Evolutionary conservation across 805 yeast species (phyloP), one percentile per base, ranked within the genome.

Genomic region (Clavispora carvajalis): DNA sequence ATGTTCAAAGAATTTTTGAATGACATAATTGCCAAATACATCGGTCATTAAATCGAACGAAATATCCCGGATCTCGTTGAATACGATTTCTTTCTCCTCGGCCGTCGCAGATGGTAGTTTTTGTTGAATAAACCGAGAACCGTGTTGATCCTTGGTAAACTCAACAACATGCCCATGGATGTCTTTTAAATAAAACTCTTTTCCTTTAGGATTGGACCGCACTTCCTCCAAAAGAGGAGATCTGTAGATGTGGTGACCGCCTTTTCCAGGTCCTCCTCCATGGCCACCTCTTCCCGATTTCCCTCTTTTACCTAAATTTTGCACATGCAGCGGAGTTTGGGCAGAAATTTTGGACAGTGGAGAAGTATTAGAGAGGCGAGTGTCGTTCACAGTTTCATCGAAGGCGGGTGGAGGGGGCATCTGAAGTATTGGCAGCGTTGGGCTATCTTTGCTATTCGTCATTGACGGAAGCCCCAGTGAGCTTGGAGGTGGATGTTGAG

Each of bases 21-120:
- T 86, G 21, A 93, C 97, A 58, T 93, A 93, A 62, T 93, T 93
- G 43, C 99, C 99, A 64, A 93, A 93, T 7, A 93, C 99, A 67
- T 93, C 99, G 13, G 95, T 88, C 83, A 90, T 85, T 46, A 93
- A 69, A 40, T 83, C 89, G 41, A 82, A 71, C 4, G 90, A 76
- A 46, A 79, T 76, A 18, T 79, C 82, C 53, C 89, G 69, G 26
- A 93, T 80, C 62, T 90, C 97, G 47, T 81, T 81, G 66, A 91
- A 90, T 15, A 93, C 77, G 13, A 76, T 79, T 53, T 85, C 95
- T 53, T 82, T 85, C 39, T 73, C 80, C 53, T 87, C 91, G 17
- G 77, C 82, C 8, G 61, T 52, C 0, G 95, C 81, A 7, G 60
- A 62, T 11, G 80, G 83, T 35, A 91, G 69, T 54, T 85, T 83